A percentile compares a stretch with the other conserved stretches of the same genome.
phyloP scores from a whole-genome alignment of 2,329 filamentous ascomycete genomes.

The Diplodia corticola region DNA sequence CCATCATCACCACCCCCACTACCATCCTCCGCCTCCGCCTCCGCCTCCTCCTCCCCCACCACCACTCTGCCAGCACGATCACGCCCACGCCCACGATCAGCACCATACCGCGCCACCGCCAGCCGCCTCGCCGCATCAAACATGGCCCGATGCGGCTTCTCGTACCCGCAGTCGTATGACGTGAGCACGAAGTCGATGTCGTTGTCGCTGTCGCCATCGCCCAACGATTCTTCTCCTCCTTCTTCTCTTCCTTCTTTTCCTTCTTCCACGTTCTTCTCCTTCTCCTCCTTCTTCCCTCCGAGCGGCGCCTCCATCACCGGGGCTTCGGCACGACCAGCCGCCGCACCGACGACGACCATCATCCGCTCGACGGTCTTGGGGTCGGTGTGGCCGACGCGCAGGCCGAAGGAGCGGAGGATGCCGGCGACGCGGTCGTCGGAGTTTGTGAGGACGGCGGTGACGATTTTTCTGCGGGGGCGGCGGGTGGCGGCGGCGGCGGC shows the following conservation, averaged over 20 bases:
- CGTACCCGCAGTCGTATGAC: slow-evolving; percentile 63
- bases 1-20: no score
- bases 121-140: slow-evolving; percentile 57
- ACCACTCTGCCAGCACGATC: slow-evolving; percentile 22
- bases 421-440: slow-evolving; percentile 61
- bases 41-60: neutral
- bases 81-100: slow-evolving; percentile 26
- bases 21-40: no score
- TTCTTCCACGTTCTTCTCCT: no score
- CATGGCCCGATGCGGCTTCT: slow-evolving; percentile 60
- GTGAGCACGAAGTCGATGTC: slow-evolving; percentile 61
- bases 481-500: no score
- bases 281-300: no score
- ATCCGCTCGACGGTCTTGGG: neutral
- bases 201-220: slow-evolving; percentile 32
- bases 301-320: no score
- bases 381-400: slow-evolving; percentile 43
- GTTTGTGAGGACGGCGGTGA: slow-evolving; percentile 63
- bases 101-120: slow-evolving; percentile 37
- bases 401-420: slow-evolving; percentile 56
- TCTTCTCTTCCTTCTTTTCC: neutral
- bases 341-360: no score
- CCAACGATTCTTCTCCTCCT: neutral
- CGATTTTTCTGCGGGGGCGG: no score
- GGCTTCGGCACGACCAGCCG: no score